Percentiles rank a stretch among this genome's conserved stretches.
phyloP scores from a whole-genome alignment of 23 red algal genomes.

The Agarophyton chilense region DNA sequence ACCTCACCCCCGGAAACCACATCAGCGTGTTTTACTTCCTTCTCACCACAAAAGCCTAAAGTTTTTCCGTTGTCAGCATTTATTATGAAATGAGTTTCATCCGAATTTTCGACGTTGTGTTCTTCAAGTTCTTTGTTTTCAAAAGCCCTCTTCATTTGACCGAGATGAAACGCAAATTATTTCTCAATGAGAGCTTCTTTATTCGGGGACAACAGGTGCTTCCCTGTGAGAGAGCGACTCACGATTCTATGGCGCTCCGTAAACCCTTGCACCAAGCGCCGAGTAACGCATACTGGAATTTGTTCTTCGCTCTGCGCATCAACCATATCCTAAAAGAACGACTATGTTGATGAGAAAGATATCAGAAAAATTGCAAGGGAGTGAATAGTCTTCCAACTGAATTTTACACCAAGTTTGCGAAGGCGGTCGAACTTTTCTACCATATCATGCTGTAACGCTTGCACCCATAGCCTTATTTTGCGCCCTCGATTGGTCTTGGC shows the following conservation, averaged over 20 bases:
- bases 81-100: background rate
- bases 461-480: constrained; percentile 2
- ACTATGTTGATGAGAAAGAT: background rate
- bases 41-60: background rate
- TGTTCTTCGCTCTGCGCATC: background rate
- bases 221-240: too few species aligned
- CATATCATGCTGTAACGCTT: constrained; percentile 19
- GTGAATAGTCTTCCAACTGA: constrained; percentile 12
- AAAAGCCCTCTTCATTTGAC: too few species aligned
- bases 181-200: too few species aligned
- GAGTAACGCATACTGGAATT: background rate
- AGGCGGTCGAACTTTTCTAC: constrained; percentile 36
- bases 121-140: background rate
- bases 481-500: constrained; percentile 6
- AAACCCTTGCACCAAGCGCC: constrained; percentile 11
- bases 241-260: constrained; percentile 42
- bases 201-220: too few species aligned
- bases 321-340: background rate
- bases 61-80: background rate
- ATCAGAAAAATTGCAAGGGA: background rate
- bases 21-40: background rate
- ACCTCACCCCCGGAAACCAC: too few species aligned
- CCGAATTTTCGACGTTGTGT: background rate
- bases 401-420: constrained; percentile 16
- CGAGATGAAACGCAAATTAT: too few species aligned